These are phyloP conservation scores for Oryza coarctata DNA, from an alignment of 176 grass and related monocot genomes.

Conservation along the genomic window DNA sequence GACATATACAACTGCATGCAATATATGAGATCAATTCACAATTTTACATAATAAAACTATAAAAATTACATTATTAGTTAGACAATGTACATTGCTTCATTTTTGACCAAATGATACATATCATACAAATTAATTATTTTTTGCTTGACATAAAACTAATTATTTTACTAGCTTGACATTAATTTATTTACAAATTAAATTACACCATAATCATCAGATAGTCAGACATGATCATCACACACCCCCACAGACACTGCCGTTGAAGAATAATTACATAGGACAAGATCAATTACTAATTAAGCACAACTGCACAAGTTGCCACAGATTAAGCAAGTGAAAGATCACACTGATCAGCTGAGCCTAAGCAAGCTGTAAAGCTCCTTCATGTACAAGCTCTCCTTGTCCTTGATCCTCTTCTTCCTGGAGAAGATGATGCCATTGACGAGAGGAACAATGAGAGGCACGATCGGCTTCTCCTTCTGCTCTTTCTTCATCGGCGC, in stretches of 20 bases:
- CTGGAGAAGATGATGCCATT: conserved; percentile 55
- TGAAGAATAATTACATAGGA: not conserved
- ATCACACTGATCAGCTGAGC: conserved; percentile 10
- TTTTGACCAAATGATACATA: conserved; percentile 12
- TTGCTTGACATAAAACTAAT: not conserved
- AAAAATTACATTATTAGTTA: not conserved
- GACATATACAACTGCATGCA: conserved; percentile 3
- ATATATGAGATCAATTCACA: not conserved
- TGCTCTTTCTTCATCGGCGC: conserved; percentile 36
- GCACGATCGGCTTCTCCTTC: conserved; percentile 83
- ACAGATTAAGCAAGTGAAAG: not conserved
- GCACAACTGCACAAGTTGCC: not conserved
- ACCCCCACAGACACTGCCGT: not conserved
- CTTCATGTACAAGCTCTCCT: conserved; percentile 55
- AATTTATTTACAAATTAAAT: conserved; percentile 28
- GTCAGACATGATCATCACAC: conserved; percentile 4
- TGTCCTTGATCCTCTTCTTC: conserved; percentile 50
- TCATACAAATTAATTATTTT: not conserved
- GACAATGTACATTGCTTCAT: not conserved
- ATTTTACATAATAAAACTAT: not conserved
- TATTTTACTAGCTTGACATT: not conserved
- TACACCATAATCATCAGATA: not conserved
- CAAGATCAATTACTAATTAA: too few relatives aligned
- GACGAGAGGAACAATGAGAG: conserved; percentile 49
- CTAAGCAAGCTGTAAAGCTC: conserved; percentile 70